Percentiles rank a stretch among this genome's conserved stretches.
Evolutionary conservation across 306 rosid genomes (phyloP).

Genomic region (Argentina anserina): DNA sequence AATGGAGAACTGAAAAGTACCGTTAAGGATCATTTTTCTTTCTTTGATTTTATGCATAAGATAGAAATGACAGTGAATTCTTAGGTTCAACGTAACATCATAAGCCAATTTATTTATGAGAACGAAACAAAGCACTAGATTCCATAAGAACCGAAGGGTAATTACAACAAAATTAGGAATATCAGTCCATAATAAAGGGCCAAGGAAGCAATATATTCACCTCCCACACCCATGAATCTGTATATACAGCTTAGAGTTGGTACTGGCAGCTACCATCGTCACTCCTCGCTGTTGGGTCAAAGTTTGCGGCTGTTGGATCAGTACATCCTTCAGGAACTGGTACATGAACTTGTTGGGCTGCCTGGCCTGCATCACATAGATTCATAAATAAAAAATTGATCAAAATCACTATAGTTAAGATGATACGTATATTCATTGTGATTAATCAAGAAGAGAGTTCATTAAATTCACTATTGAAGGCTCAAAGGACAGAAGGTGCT

Average conservation of each 20-base stretch:
- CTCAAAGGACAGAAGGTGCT: constrained; percentile 6
- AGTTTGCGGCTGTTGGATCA: constrained; percentile 36
- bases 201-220: constrained; percentile 4
- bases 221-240: neutral
- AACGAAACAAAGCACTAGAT: neutral
- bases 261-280: constrained; percentile 39
- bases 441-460: neutral
- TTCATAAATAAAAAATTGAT: neutral
- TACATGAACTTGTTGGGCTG: constrained; percentile 39
- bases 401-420: neutral
- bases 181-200: neutral
- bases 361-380: constrained; percentile 33
- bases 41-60: neutral
- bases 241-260: constrained; percentile 3
- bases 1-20: neutral
- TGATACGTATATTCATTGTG: neutral
- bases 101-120: constrained; percentile 3
- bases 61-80: neutral
- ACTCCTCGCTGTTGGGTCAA: constrained; percentile 41
- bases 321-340: constrained; percentile 47
- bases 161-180: constrained; percentile 3
- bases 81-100: neutral
- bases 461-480: neutral
- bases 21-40: neutral
- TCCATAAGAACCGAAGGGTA: neutral